Conservation (phyloP, 1,139 yeast genomes). For the Pichia sp. region DNA sequence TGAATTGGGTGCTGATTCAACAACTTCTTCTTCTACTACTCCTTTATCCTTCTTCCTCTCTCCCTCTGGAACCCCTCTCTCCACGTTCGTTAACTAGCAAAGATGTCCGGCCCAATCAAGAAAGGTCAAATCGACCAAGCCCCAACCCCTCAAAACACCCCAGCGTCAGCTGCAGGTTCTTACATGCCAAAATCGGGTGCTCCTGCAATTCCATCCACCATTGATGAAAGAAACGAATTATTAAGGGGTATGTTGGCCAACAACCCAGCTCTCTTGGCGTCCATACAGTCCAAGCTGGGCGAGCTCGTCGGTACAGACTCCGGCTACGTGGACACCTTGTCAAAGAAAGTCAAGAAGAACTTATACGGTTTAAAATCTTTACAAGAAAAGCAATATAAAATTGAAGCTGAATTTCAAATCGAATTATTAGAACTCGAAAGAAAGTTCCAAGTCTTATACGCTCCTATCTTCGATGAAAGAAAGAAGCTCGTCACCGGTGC, state of each 20-base stretch:
- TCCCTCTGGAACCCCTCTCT: too few species aligned
- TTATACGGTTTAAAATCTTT: slow-evolving; percentile 83
- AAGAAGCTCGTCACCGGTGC: slow-evolving; percentile 69
- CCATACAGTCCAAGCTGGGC: slow-evolving; percentile 91
- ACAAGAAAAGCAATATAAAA: slow-evolving; percentile 75
- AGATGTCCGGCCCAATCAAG: slow-evolving; percentile 9
- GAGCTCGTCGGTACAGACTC: slow-evolving; percentile 81
- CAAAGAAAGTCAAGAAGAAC: slow-evolving; percentile 72
- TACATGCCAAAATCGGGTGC: slow-evolving; percentile 52
- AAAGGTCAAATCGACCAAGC: slow-evolving; percentile 64
- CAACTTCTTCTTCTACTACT: too few species aligned
- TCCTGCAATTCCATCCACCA: slow-evolving; percentile 72
- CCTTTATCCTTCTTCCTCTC: too few species aligned
- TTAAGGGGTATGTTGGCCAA: slow-evolving; percentile 36
- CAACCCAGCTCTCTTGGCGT: slow-evolving; percentile 75
- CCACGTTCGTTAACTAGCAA: neutral
- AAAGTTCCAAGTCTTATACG: slow-evolving; percentile 69
- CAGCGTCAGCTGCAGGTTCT: slow-evolving; percentile 82
- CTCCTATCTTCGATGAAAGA: slow-evolving; percentile 77
- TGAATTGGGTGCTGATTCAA: too few species aligned
- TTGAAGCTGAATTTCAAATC: slow-evolving; percentile 90
- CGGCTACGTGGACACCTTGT: slow-evolving; percentile 80
- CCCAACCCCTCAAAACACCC: slow-evolving; percentile 99
- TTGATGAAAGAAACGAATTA: slow-evolving; percentile 59
- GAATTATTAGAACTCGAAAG: slow-evolving; percentile 87